Base-by-base conservation (phyloP, 2,329 filamentous ascomycete genomes). In the Colletotrichum sp. region DNA sequence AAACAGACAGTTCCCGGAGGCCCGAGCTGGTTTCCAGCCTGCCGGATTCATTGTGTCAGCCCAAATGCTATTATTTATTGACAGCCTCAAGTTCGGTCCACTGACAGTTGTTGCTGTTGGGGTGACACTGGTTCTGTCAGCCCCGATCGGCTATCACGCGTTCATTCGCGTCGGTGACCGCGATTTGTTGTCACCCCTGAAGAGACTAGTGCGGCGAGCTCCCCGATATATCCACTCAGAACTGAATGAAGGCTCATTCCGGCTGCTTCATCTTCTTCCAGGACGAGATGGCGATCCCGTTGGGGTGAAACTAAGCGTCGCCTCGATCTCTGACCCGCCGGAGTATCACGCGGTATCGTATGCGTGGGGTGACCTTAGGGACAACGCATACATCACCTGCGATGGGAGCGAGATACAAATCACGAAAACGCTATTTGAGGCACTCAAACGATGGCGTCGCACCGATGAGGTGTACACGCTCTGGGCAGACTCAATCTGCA, bases 321-420 rank as follows among this genome's bases (percentile, higher is more conserved):
- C 30, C 30, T 26, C 24, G 22, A 24, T 68, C 15, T 34, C 39
- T 10, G 52, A 32, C 12, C 22, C 39, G 12, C 9, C 52, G 10
- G n/a, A 28, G 57, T 73, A 64, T 22, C 65, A 69, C 12, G 66
- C 66, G n/a, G 22, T 73, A 12, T 73, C 66, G n/a, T 73, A 64
- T 22, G 71, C 71, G 13, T 73, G 57, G 55, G 65, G 66, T 1
- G 26, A 55, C 3, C 22, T 52, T 1, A 10, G 24, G 7, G 57
- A 73, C 30, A 55, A 52, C 3, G 39, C 63, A 24, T 68, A 77
- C 70, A 81, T 84, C 7, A 16, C 75, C 18, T 79, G 80, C 52
- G 77, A 81, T 60, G 81, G 78, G 7, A 71, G 70, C 32, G 48
- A 76, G 8, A 77, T 85, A 10, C 70, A 80, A 24, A 72, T 84